Evolutionary conservation across 148 eudicot genomes (phyloP).

Genomic region (Nepenthes mirabilis): DNA sequence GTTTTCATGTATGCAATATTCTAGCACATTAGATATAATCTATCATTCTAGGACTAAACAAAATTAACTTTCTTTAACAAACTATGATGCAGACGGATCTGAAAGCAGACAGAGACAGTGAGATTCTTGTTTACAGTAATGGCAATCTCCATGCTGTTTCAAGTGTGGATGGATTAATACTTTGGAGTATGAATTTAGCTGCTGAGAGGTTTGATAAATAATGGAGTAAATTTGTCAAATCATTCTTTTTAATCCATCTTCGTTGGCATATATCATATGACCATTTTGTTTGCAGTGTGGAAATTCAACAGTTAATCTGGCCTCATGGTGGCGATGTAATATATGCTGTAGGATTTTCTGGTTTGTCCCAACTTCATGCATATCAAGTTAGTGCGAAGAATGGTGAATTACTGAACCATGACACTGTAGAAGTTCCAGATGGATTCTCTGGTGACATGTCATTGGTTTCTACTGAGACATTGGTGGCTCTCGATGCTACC

Average conservation of each 20-base stretch:
- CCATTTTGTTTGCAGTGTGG: constrained; percentile 43
- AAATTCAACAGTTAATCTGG: constrained; percentile 60
- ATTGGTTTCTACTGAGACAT: constrained; percentile 37
- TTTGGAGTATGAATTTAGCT: constrained; percentile 67
- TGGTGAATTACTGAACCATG: constrained; percentile 65
- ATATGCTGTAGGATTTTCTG: constrained; percentile 56
- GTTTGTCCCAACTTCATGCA: constrained; percentile 37
- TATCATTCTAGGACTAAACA: not conserved
- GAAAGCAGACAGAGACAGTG: constrained; percentile 55
- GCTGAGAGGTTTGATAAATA: constrained; percentile 49
- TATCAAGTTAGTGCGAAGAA: constrained; percentile 48
- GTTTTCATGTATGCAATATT: not conserved
- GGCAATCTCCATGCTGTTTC: constrained; percentile 78
- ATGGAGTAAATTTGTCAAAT: constrained; percentile 3
- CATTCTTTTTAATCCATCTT: not conserved
- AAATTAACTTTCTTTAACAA: constrained; percentile 1
- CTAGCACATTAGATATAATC: not conserved
- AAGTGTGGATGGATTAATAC: constrained; percentile 73
- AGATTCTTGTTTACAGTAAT: constrained; percentile 60
- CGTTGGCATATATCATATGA: constrained; percentile 7
- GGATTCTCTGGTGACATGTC: constrained; percentile 67
- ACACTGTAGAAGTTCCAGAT: constrained; percentile 28
- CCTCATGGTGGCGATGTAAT: constrained; percentile 45
- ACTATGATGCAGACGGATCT: constrained; percentile 47
- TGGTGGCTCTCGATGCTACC: constrained; percentile 65